Conservation (phyloP, 768 basidiomycete species). For the Inosperma sp. region DNA sequence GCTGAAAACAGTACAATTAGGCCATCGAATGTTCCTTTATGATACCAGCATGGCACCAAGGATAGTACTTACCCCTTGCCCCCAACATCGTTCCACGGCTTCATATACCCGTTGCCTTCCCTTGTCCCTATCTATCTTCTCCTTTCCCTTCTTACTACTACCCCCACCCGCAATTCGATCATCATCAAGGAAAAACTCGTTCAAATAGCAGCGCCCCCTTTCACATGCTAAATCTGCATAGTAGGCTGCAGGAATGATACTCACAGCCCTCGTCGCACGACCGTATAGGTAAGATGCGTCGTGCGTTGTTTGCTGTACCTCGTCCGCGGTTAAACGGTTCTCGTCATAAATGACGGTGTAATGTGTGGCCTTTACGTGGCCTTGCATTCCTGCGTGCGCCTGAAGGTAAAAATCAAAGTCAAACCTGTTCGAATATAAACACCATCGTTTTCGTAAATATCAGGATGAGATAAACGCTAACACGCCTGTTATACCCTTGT, state of each 20-base stretch:
- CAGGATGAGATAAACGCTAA: slow-evolving; percentile 28
- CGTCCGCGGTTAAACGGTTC: slow-evolving; percentile 60
- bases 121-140: slow-evolving; percentile 36
- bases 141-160: too few relatives aligned
- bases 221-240: slow-evolving; percentile 83
- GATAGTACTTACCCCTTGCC: slow-evolving; percentile 43
- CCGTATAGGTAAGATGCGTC: slow-evolving; percentile 69
- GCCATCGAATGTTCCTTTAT: background rate
- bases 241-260: slow-evolving; percentile 72
- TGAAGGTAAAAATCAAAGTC: slow-evolving; percentile 67
- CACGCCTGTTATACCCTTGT: slow-evolving; percentile 70
- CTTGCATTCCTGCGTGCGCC: slow-evolving; percentile 71
- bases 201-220: slow-evolving; percentile 69
- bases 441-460: slow-evolving; percentile 12
- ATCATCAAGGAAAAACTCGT: slow-evolving; percentile 61
- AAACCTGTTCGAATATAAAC: slow-evolving; percentile 42
- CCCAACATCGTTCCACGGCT: slow-evolving; percentile 47
- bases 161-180: slow-evolving; percentile 29
- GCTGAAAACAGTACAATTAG: slow-evolving; percentile 23
- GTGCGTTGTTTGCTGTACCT: slow-evolving; percentile 69
- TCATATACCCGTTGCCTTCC: slow-evolving; percentile 36
- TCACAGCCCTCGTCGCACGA: slow-evolving; percentile 79
- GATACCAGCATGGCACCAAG: slow-evolving; percentile 7
- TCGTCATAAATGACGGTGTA: slow-evolving; percentile 81
- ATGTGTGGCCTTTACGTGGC: slow-evolving; percentile 66